Percentiles rank a stretch among this genome's conserved stretches.
Conservation (phyloP, 2,329 filamentous ascomycete genomes). For the Colletotrichum sp. region DNA sequence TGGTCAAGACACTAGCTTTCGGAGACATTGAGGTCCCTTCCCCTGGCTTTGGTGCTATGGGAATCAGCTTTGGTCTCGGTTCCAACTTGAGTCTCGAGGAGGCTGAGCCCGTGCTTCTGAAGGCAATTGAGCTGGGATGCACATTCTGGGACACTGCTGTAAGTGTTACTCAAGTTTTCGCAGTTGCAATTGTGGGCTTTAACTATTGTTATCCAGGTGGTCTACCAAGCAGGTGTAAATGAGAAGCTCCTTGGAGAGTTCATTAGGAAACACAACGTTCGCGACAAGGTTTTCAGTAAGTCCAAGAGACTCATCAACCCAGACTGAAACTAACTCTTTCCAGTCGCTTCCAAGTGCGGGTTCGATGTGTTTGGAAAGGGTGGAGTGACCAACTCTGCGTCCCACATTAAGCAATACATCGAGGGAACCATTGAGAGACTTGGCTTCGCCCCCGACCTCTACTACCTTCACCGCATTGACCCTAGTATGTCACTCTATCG, state of each 20-base stretch:
- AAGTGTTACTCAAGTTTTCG: constrained; percentile 21
- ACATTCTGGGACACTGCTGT: constrained; percentile 53
- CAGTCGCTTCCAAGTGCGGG: constrained; percentile 55
- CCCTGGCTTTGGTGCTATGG: constrained; percentile 57
- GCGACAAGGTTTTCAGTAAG: constrained; percentile 54
- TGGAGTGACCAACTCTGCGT: constrained; percentile 46
- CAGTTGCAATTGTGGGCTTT: neutral
- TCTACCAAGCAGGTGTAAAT: constrained; percentile 51
- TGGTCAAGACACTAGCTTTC: constrained; percentile 48
- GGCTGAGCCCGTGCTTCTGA: constrained; percentile 53
- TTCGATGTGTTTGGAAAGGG: constrained; percentile 38
- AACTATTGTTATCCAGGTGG: constrained; percentile 35
- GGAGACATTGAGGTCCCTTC: constrained; percentile 39
- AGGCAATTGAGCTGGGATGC: constrained; percentile 51
- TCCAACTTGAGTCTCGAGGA: constrained; percentile 45
- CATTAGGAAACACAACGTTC: constrained; percentile 53
- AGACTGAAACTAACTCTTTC: neutral
- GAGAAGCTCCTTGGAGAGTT: constrained; percentile 56
- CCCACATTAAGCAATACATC: constrained; percentile 52
- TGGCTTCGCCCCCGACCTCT: constrained; percentile 50
- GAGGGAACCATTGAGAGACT: constrained; percentile 54
- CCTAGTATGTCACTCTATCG: constrained; percentile 35
- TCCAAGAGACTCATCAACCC: neutral
- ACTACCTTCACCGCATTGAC: constrained; percentile 50
- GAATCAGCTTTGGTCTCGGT: constrained; percentile 48